A percentile compares a stretch with the other conserved stretches of the same genome.
Conservation (phyloP, 163 green algal genomes). For the Prototheca stagnorum region DNA sequence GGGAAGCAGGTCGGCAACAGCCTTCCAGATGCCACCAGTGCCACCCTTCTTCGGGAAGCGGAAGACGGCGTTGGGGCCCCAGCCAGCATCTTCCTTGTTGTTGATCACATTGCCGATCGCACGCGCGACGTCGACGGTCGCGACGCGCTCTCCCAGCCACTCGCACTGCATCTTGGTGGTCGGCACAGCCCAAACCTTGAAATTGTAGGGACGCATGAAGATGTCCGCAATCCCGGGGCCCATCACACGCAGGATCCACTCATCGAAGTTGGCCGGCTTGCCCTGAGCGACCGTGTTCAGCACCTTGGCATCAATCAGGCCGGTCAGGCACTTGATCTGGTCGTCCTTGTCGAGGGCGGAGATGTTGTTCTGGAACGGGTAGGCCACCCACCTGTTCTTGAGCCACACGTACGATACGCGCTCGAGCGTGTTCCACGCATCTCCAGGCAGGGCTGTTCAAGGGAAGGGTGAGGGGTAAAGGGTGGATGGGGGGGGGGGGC, state of each 20-base stretch:
- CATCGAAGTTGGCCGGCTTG: constrained; percentile 77
- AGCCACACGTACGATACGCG: constrained; percentile 79
- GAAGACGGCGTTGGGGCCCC: constrained; percentile 81
- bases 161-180: constrained; percentile 65
- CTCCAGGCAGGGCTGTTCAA: too few species aligned
- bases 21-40: constrained; percentile 82
- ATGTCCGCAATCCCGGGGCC: constrained; percentile 71
- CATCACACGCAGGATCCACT: constrained; percentile 85
- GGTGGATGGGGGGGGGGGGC: too few species aligned
- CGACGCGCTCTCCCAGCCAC: constrained; percentile 84
- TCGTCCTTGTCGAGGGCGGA: constrained; percentile 61
- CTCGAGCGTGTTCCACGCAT: constrained; percentile 74
- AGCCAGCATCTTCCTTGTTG: constrained; percentile 69
- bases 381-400: constrained; percentile 70
- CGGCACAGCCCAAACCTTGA: constrained; percentile 55
- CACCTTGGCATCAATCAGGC: constrained; percentile 73
- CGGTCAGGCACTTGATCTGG: constrained; percentile 67
- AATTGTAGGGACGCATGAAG: constrained; percentile 94
- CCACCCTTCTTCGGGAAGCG: constrained; percentile 64
- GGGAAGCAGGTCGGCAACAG: constrained; percentile 65
- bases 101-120: constrained; percentile 73
- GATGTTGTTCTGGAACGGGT: constrained; percentile 86
- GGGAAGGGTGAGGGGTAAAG: constrained; percentile 23
- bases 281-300: constrained; percentile 34
- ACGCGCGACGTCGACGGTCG: constrained; percentile 62